These are phyloP conservation scores for Cladosporium phlei DNA, from an alignment of 2,329 filamentous ascomycete genomes.

Conservation along the genomic window DNA sequence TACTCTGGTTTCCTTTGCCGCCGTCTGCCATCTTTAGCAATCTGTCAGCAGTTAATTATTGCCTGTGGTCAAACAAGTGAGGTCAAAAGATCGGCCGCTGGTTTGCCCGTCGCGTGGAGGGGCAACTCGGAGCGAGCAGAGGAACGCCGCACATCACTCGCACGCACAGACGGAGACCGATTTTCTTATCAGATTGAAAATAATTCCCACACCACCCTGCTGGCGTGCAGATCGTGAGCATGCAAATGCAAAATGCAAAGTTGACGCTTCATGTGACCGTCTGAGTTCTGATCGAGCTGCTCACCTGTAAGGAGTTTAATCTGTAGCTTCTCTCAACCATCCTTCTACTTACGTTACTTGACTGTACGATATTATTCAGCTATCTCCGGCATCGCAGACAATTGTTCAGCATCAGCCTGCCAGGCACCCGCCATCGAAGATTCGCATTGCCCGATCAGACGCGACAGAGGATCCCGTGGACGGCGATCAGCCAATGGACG, in stretches of 20 bases:
- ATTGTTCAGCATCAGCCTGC: constrained; percentile 1
- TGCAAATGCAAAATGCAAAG: neutral
- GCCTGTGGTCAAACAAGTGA: constrained; percentile 10
- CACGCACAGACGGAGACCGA: constrained; percentile 4
- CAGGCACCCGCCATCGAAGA: constrained; percentile 6
- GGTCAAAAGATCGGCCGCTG: constrained; percentile 8
- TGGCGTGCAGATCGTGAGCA: no score
- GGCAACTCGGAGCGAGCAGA: constrained; percentile 8
- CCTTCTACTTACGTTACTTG: neutral
- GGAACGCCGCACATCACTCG: constrained; percentile 1
- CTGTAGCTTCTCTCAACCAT: neutral
- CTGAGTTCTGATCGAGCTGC: neutral
- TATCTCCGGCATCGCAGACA: constrained; percentile 13
- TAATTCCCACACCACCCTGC: no score
- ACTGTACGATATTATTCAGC: constrained; percentile 11
- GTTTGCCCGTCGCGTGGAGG: constrained; percentile 2
- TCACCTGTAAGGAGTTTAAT: neutral
- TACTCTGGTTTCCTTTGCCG: constrained; percentile 11
- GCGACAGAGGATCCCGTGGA: constrained; percentile 2
- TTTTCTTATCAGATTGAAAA: constrained; percentile 5
- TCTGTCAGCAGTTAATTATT: neutral
- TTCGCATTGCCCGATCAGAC: constrained; percentile 5
- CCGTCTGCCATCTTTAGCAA: constrained; percentile 9
- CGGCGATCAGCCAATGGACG: neutral
- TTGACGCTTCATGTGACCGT: constrained; percentile 3